Evolutionary conservation across 73 alveolate genomes (phyloP), one percentile per base, ranked within the genome.

Genomic region (Paramecium biaurelia): DNA sequence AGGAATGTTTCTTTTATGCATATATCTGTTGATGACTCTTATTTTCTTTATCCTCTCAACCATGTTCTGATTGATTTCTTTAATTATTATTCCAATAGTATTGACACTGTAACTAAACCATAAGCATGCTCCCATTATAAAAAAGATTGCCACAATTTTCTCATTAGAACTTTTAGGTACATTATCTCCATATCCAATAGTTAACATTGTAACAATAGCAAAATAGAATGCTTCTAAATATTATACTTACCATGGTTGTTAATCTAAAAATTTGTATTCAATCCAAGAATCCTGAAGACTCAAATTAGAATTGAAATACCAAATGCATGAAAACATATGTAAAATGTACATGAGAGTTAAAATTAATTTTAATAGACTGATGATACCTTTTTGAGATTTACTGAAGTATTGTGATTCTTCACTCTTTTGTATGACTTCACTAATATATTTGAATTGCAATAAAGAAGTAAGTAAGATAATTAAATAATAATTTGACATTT

Each of bases 101-200:
- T 86, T 86, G 37, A 86, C 76, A 8, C 88, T 35, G n/a, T 86
- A 86, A 21, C 86, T 57, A 63, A 86, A 86, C 68, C 84, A 86
- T 23, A 72, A 53, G 26, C 93, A 86, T 11, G 93, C 84, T 18
- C 70, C 76, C 59, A 86, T 57, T 20, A 86, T 86, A 20, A 86
- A 59, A 38, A 86, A 57, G 8, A 86, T 76, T 10, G 70, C 59
- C 20, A 59, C 37, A 2, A 86, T 34, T 14, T 86, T 86, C 41
- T 86, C 93, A 86, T 37, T 59, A 1, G 93, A 85, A 86, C 68
- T 86, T 20, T 63, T 86, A 11, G 93, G 93, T 2, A 86, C 34
- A 23, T 37, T 76, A 38, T 86, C 93, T 4, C 93, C 93, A 86
- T 57, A 86, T 10, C 93, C 93, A 6, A 86, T 76, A 4, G 93